These are phyloP conservation scores for Ogataea neopini DNA, from an alignment of 805 yeast genomes.

Conservation along the genomic window DNA sequence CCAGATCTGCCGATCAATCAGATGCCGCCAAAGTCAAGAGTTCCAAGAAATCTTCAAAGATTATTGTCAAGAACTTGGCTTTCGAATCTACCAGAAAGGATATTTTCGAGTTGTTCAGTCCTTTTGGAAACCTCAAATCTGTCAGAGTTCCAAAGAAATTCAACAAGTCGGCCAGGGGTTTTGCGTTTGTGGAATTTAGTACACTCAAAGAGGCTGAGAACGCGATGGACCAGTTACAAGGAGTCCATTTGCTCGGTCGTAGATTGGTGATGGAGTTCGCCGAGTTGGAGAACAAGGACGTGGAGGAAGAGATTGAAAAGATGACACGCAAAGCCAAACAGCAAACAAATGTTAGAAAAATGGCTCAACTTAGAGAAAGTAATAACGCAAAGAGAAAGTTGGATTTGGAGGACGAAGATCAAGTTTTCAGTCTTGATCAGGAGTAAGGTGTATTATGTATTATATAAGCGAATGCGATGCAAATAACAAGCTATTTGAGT, in stretches of 20 bases:
- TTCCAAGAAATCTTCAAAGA: constrained; percentile 59
- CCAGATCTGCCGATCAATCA: constrained; percentile 44
- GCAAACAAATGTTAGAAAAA: constrained; percentile 76
- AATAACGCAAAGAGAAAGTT: constrained; percentile 73
- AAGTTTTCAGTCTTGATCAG: constrained; percentile 22
- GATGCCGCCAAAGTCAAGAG: constrained; percentile 34
- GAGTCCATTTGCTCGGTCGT: constrained; percentile 96
- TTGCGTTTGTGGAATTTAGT: constrained; percentile 93
- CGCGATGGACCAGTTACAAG: constrained; percentile 91
- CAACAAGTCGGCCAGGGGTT: constrained; percentile 93
- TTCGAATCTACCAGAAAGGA: constrained; percentile 94
- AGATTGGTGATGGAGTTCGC: constrained; percentile 93
- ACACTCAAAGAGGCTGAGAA: constrained; percentile 87
- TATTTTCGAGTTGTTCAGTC: constrained; percentile 86
- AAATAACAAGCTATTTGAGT: too few species aligned
- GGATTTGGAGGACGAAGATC: constrained; percentile 62
- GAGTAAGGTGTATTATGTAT: constrained; percentile 9
- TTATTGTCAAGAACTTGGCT: constrained; percentile 94
- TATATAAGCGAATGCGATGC: too few species aligned
- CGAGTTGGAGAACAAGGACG: constrained; percentile 74
- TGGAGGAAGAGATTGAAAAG: constrained; percentile 85
- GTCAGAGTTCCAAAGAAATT: constrained; percentile 96
- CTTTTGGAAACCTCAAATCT: constrained; percentile 92
- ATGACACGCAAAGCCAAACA: constrained; percentile 84
- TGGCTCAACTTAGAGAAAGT: constrained; percentile 64